phyloP scores from a whole-genome alignment of 1,284 basidiomycete genomes.

The Cutaneotrichosporon sp. region DNA sequence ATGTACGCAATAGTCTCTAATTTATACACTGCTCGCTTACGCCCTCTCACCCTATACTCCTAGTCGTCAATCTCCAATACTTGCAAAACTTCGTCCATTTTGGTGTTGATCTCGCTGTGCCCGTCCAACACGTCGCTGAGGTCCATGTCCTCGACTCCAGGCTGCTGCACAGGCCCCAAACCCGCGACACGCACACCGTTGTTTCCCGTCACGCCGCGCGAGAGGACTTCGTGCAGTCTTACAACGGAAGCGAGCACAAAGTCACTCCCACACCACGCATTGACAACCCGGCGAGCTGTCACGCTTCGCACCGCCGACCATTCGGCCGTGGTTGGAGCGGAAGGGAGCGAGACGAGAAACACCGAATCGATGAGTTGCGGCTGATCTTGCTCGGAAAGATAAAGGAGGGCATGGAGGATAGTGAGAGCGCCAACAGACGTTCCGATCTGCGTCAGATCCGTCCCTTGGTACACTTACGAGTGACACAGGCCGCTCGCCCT shows the following conservation, averaged over 20 bases:
- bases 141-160: conserved; percentile 55
- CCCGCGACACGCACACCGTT: conserved; percentile 52
- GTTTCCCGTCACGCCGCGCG: conserved; percentile 50
- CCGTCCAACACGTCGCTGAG: conserved; percentile 49
- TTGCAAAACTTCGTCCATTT: conserved; percentile 48
- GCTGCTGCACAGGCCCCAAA: conserved; percentile 48
- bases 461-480: conserved; percentile 40
- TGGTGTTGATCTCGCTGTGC: conserved; percentile 51
- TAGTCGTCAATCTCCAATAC: conserved; percentile 49
- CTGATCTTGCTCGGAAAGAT: conserved; percentile 51
- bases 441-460: conserved; percentile 53
- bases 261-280: conserved; percentile 56
- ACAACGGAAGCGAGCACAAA: conserved; percentile 59
- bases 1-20: neutral
- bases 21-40: no score
- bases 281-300: conserved; percentile 56
- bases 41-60: neutral
- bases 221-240: conserved; percentile 56
- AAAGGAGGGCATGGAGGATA: conserved; percentile 57
- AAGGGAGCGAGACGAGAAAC: conserved; percentile 56
- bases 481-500: conserved; percentile 59
- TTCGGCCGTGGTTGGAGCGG: conserved; percentile 53
- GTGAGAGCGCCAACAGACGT: conserved; percentile 59
- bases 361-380: conserved; percentile 58
- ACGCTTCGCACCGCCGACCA: conserved; percentile 55